Percentiles rank a stretch among this genome's conserved stretches.
These are phyloP conservation scores for Aspergillus sp. DNA, from an alignment of 2,329 filamentous ascomycete genomes.

Conservation along the genomic window DNA sequence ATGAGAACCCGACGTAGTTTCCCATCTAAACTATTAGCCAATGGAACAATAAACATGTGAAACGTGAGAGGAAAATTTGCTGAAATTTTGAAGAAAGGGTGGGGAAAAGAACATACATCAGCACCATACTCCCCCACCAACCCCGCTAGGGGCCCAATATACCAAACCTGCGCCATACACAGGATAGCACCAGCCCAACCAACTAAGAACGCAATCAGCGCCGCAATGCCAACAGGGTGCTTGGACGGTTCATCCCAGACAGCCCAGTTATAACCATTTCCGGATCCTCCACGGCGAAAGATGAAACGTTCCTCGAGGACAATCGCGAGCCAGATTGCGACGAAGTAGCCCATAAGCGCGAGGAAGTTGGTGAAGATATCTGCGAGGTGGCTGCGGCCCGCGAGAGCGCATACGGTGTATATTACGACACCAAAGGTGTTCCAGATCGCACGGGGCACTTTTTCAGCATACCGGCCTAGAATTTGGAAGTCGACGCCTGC, in stretches of 20 bases:
- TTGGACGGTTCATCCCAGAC: slow-evolving; percentile 60
- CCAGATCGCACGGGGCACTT: slow-evolving; percentile 65
- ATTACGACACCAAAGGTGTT: slow-evolving; percentile 62
- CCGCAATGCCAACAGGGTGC: slow-evolving; percentile 63
- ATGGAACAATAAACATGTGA: neutral
- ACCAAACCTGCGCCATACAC: slow-evolving; percentile 70
- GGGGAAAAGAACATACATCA: slow-evolving; percentile 47
- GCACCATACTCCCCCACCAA: slow-evolving; percentile 58
- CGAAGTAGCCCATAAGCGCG: slow-evolving; percentile 70
- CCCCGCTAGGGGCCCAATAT: slow-evolving; percentile 62
- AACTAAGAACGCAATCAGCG: slow-evolving; percentile 60
- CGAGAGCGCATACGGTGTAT: slow-evolving; percentile 64
- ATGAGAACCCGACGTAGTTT: slow-evolving; percentile 61
- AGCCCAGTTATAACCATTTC: slow-evolving; percentile 57
- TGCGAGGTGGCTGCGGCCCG: slow-evolving; percentile 60
- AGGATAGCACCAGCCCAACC: slow-evolving; percentile 66
- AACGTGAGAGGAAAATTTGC: no score
- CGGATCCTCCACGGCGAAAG: slow-evolving; percentile 49
- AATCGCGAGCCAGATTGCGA: slow-evolving; percentile 65
- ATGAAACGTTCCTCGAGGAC: slow-evolving; percentile 59
- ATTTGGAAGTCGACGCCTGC: slow-evolving; percentile 68
- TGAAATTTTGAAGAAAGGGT: neutral
- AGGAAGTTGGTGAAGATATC: slow-evolving; percentile 69
- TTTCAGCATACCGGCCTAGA: slow-evolving; percentile 58
- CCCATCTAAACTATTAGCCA: slow-evolving; percentile 46